Base-by-base conservation (phyloP, 2,329 filamentous ascomycete genomes). In the Beauveria brongniartii region DNA sequence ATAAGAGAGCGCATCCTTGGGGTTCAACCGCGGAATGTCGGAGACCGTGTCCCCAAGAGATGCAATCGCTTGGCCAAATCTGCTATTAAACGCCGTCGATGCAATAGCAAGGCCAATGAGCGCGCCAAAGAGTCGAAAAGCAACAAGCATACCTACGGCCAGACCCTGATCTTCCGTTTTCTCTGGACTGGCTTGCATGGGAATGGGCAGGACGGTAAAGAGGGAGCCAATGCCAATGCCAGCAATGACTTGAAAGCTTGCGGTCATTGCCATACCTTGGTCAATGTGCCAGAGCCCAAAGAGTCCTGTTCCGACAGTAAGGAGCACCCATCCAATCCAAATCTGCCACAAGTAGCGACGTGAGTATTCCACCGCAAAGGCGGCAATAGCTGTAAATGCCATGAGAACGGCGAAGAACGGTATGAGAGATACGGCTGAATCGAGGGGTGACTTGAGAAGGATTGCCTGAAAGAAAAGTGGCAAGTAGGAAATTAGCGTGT, bases 401-500 rank as follows among this genome's bases (percentile, higher is more conserved):
- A 61, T 62, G 7, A 67, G 34, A 14, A 65, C 63, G 12, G 59
- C 61, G 37, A 56, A 55, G 24, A 64, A 57, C 14, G 69, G 72
- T n/a, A 71, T 52, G 7, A 72, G 34, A 4, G 65, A 65, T 0
- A 73, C 63, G 12, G 69, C 71, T 2, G 72, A 65, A 18, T 61
- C 28, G 2, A 75, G 53, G 0, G 70, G 65, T 0, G 68, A 64
- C 24, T 74, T 58, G 22, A 70, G 64, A 24, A 64, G 55, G 1
- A 75, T 69, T 7, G 73, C 68, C 59, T 75, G 71, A 62, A 68
- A 74, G 44, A 70, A 70, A 0, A 74, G 55, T 0, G 73, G 73
- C 1, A 74, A 26, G 60, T 73, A 74, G n/a, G 65, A 65, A 9
- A 72, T 48, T 9, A 72, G 59, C 1, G 67, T 60, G 62, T 67